Evolutionary conservation across 1,284 basidiomycete species (phyloP), one percentile per base, ranked within the genome.

Genomic region (Microbotryomycetes sp.): DNA sequence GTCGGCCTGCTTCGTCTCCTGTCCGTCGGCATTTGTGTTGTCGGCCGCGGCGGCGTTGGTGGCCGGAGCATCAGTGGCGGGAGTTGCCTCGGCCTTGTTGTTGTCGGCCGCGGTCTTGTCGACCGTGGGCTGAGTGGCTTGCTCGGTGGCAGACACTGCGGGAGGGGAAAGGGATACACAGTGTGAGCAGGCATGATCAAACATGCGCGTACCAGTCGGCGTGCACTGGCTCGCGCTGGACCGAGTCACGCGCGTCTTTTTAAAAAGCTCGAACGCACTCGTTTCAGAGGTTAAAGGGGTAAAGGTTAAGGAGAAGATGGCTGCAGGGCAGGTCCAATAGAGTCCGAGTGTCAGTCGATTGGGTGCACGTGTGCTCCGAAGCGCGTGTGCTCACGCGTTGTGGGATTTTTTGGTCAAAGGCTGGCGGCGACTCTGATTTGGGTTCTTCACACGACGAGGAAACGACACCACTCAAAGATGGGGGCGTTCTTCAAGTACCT

Each of bases 21-120:
- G 56, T 45, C 47, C 53, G 41, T 50, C 56, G 41, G 52, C 48
- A n/a, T 52, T 53, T 27, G 59, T 29, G 53, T 68, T 61, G 51
- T 64, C 63, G 46, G 56, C 58, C 30, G 68, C 51, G 31, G 55
- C 63, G 35, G 67, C 56, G 50, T 69, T 54, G 35, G 66, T 61
- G 45, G 62, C 53, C 27, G 61, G 54, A 46, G 66, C 53, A 26
- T 58, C 53, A 45, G 65, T 59, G 46, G 66, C 60, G 59, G 68
- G 64, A 61, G 72, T 67, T 68, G 73, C 69, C 62, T 69, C 69
- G 28, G 67, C 54, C 21, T 56, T 41, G 49, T 55, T 45, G 45
- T 53, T 27, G 23, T 55, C 29, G 16, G 62, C 56, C 56, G 59
- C 65, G 41, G 54, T 41, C 21, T 50, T 45, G 45, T 23, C 45